These are phyloP conservation scores for Starmera caribaea DNA, from an alignment of 805 yeast genomes.

Conservation along the genomic window DNA sequence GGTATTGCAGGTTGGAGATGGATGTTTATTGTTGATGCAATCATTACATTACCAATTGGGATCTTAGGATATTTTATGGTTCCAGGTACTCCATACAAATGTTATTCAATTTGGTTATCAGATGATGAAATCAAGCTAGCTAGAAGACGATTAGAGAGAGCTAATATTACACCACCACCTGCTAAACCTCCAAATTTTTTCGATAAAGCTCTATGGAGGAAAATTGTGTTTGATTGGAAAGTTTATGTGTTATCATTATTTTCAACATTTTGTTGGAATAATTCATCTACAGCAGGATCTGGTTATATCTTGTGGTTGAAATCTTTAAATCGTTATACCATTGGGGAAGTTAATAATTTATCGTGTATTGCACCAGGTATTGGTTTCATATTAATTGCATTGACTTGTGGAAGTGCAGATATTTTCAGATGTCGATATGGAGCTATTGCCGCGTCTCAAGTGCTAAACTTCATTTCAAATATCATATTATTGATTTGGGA, in stretches of 20 bases:
- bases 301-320: slow-evolving; percentile 43
- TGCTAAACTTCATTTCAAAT: slow-evolving; percentile 39
- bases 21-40: slow-evolving; percentile 59
- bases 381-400: slow-evolving; percentile 6
- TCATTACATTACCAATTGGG: slow-evolving; percentile 38
- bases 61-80: slow-evolving; percentile 35
- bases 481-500: slow-evolving; percentile 41
- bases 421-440: slow-evolving; percentile 28
- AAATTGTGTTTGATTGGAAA: slow-evolving; percentile 47
- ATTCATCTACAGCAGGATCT: slow-evolving; percentile 36
- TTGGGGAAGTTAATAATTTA: slow-evolving; percentile 30
- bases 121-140: slow-evolving; percentile 51
- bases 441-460: slow-evolving; percentile 34
- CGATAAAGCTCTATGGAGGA: slow-evolving; percentile 40
- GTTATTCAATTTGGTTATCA: slow-evolving; percentile 43
- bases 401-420: slow-evolving; percentile 18
- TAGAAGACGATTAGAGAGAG: slow-evolving; percentile 30
- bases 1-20: slow-evolving; percentile 61
- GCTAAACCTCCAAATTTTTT: slow-evolving; percentile 18
- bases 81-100: slow-evolving; percentile 60
- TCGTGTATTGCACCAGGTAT: slow-evolving; percentile 32
- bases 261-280: slow-evolving; percentile 49
- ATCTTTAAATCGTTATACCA: slow-evolving; percentile 27
- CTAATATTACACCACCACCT: slow-evolving; percentile 17
- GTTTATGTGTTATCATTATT: slow-evolving; percentile 42